Base-by-base conservation (phyloP, 257 asterid genomes). In the Lithospermum erythrorhizon region DNA sequence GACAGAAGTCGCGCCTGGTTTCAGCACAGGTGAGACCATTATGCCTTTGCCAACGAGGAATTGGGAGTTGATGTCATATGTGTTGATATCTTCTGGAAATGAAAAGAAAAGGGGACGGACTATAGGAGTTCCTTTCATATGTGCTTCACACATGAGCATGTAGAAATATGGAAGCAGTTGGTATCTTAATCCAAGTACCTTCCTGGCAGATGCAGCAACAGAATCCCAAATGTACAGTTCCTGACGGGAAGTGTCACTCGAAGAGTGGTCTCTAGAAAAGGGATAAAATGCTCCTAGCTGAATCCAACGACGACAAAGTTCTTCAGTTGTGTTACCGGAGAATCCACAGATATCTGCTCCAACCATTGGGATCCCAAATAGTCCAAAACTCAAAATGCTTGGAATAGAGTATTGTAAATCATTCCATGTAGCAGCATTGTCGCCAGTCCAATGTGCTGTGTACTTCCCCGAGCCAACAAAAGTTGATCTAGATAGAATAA, bases 311-410 rank as follows among this genome's bases (percentile, higher is more conserved):
- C 94, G 74, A 58, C 98, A 91, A 15, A 91, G 96, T 65, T 91
- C 98, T 66, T 91, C 98, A 0, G 82, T 88, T 0, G 98, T 89
- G 55, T 82, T 61, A 20, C 76, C 51, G 6, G 75, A 7, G 32
- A 88, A 88, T 32, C 98, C 98, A 65, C 96, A 91, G 60, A 91
- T 88, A 75, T 91, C 98, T 1, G 98, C 95, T 49, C 98, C 98
- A 67, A 88, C 90, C 98, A 91, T 86, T 0, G 98, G 98, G 63
- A 86, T 63, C 18, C 98, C 98, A 72, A 88, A 91, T 19, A 91
- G 24, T 17, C 98, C 96, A 54, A 71, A 88, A 58, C 70, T 91
- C 72, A 91, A 77, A 54, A 91, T 79, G 71, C 87, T 64, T 0
- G 95, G 82, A 49, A 91, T 82, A 0, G 87, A 27, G 78, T 88